Evolutionary conservation across 495 filamentous ascomycete genomes (phyloP), one percentile per base, ranked within the genome.

Genomic region (Evansstolkia leycettana): DNA sequence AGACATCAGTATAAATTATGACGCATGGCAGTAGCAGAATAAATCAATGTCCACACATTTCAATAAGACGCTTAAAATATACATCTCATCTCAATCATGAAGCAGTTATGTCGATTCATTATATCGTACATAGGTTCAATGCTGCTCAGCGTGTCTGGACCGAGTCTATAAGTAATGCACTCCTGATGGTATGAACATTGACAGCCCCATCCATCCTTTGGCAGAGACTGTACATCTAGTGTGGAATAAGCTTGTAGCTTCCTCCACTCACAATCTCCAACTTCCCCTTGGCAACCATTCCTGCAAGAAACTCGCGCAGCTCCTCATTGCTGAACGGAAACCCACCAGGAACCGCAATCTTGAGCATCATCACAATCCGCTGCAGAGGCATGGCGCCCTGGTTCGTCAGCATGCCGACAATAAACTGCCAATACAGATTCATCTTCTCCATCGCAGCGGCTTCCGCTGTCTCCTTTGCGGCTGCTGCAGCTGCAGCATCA

Each of bases 391-490:
- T 92, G 18, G 77, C 60, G 5, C 81, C 83, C 39, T 80, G 72
- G 53, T 96, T 95, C 39, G 83, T 96, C 59, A 99, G 61, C 89
- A 99, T 95, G 30, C 82, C 84, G 33, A 83, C 65, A 39, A 99
- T 84, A 51, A 90, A 95, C 51, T 84, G 77, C 77, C 78, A 82
- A 60, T 94, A 92, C 25, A 94, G 67, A 34, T 73, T 71, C 61
- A 80, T 80, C 49, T 87, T 88, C 62, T 92, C 84, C 52, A 69
- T 70, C 10, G 75, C 72, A 26, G 68, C 60, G 25, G 64, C 64
- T 26, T 67, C 54, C 6, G 64, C 63, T 2, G 55, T 50, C 49
- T 60, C 51, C 39, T 66, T 63, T 13, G 63, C 58, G 14, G 61
- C 60, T 2, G 58, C 62, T 4, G 60, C 64, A 5, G 64, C 66